A percentile compares a stretch with the other conserved stretches of the same genome.
Conservation (phyloP, 2,329 filamentous ascomycete genomes). For the Penicillium sp. region DNA sequence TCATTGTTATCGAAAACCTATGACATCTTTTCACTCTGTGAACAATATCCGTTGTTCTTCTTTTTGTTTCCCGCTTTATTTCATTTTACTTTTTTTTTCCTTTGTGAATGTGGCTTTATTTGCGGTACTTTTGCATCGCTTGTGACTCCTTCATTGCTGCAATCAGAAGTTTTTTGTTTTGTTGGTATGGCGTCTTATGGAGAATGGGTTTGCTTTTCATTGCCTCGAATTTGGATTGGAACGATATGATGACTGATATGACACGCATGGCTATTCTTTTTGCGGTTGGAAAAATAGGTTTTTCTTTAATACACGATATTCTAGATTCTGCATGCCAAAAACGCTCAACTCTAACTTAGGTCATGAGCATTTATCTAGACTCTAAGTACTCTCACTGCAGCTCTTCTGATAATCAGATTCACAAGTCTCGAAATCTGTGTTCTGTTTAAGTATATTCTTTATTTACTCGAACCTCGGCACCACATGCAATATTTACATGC, state of each 20-base stretch:
- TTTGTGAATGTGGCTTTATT: not conserved
- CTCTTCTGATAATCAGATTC: too few species aligned
- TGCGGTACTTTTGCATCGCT: not conserved
- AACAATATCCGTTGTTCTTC: not conserved
- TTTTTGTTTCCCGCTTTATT: not conserved
- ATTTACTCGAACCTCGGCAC: not conserved
- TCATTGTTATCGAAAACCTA: conserved; percentile 38
- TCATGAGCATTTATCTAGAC: too few species aligned
- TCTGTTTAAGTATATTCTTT: too few species aligned
- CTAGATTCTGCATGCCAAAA: too few species aligned
- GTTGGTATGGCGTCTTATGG: not conserved
- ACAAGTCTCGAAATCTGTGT: too few species aligned
- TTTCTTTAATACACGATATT: conserved; percentile 6
- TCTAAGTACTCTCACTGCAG: too few species aligned
- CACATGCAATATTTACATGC: not conserved
- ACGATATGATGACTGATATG: conserved; percentile 25
- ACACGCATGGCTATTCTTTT: conserved; percentile 8
- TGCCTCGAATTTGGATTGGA: not conserved
- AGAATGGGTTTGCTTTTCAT: not conserved
- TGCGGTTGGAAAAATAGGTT: not conserved
- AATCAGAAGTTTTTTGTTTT: not conserved
- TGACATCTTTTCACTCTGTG: conserved; percentile 9
- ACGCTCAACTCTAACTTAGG: too few species aligned
- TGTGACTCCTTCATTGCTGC: not conserved
- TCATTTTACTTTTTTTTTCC: not conserved